Evolutionary conservation across 2,329 filamentous ascomycete species (phyloP), one percentile per base, ranked within the genome.

Genomic region (Colletotrichum echinochloae): DNA sequence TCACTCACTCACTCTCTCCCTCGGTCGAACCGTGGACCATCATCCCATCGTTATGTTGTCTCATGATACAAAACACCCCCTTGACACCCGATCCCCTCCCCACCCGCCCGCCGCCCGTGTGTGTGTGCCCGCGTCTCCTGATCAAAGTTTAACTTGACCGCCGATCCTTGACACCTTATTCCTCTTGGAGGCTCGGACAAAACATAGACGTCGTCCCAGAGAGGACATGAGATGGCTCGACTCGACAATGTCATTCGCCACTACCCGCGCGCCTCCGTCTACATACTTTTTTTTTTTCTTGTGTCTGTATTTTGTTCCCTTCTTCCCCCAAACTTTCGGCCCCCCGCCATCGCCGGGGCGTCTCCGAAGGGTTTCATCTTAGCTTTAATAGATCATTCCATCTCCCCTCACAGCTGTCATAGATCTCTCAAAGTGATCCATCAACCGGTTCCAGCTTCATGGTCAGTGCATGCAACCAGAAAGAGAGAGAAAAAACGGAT

Each of bases 71-170:
- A n/a, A 44, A 8, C 39, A 6, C 39, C 18, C 39, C 2, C 35
- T 7, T 5, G 3, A 39, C 14, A 30, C 26, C 12, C 46, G n/a
- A n/a, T n/a, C 46, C 46, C 23, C 5, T 20, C 5, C 23, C 46
- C 12, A 12, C 1, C 23, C 23, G 12, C n/a, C 46, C 14, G 5
- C n/a, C 2, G 6, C 1, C 11, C 14, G 11, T 5, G 14, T 16
- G 59, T 28, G 39, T 12, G 49, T 56, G 51, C 33, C 49, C 33
- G 30, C 23, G 30, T 56, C 30, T 60, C 56, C 35, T 62, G 3
- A 8, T 51, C 67, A 44, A 70, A 61, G 51, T 41, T 57, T 67
- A 67, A 54, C 67, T 62, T 57, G 64, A 67, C 67, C 67, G 57
- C 67, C 57, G 64, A 62, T 62, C 67, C 51, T 57, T 57, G 55